Evolutionary conservation across 805 yeast species (phyloP), one percentile per base, ranked within the genome.

Genomic region (Clavispora santaluciae): DNA sequence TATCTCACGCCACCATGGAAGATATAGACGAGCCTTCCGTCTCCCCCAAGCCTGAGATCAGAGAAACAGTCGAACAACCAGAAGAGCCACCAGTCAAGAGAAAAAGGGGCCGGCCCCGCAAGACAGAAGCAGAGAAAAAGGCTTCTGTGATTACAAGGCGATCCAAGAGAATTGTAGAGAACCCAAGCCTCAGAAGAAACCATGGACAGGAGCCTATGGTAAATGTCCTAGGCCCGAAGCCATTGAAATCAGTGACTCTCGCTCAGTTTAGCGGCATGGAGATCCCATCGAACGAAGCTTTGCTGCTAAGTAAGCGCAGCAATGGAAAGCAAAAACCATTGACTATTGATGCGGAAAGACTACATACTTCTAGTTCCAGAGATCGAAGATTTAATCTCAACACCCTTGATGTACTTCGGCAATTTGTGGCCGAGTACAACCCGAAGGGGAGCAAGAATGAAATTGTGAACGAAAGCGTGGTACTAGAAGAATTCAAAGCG

Each of bases 381-480:
- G 61, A 55, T 35, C 57, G 54, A 31, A 41, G 68, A 20, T 45
- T 50, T 31, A 56, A 55, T 26, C 33, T 67, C 36, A 61, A 59
- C 40, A 63, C 70, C 1, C 37, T 68, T 3, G 73, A 69, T 44
- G 72, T 67, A 13, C 46, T 69, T 12, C 59, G 54, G 36, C 65
- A 62, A 37, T 51, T 64, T 22, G 59, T 67, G 8, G 49, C 50
- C 15, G 50, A 55, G 17, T 64, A 59, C 39, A 50, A 53, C n/a
- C 65, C 69, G 4, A 35, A 40, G 6, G 47, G 45, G 4, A 35
- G 37, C 12, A 38, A 44, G 34, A 51, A 52, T 17, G 43, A 37
- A 12, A 13, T 38, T 4, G 43, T 59, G 4, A 59, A 57, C 26
- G 61, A 59, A 21, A 37, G 46, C 29, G 36, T 49, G 6, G 51